Percentiles rank a stretch among this genome's conserved stretches.
Conservation (phyloP, 352 stramenopile genomes). For the Phytophthora hybrid region DNA sequence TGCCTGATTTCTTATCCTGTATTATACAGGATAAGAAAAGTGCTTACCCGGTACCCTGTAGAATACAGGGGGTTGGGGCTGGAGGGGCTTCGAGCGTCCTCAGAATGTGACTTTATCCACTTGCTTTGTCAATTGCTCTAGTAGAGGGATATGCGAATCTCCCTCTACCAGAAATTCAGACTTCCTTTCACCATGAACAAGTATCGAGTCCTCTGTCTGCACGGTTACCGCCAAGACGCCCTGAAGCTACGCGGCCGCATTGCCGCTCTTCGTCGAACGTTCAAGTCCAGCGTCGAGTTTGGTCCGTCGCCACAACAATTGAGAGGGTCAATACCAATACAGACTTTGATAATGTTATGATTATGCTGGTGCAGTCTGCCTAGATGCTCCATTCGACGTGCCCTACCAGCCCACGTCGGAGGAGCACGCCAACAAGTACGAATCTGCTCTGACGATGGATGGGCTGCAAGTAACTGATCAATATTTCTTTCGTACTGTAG, state of each 20-base stretch:
- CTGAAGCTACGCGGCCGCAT: slow-evolving; percentile 80
- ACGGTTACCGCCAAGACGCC: slow-evolving; percentile 85
- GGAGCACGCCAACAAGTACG: slow-evolving; percentile 57
- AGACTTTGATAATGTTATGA: neutral
- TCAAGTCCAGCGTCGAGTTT: slow-evolving; percentile 86
- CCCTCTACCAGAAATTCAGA: too few species aligned
- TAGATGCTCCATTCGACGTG: slow-evolving; percentile 80
- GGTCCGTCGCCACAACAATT: slow-evolving; percentile 44
- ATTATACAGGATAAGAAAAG: too few species aligned
- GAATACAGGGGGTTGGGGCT: too few species aligned
- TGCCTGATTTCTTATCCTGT: too few species aligned
- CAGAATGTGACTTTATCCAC: too few species aligned
- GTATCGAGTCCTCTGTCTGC: slow-evolving; percentile 83
- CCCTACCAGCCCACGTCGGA: slow-evolving; percentile 72
- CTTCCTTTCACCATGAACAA: slow-evolving; percentile 40
- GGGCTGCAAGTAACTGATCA: neutral
- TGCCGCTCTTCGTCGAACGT: slow-evolving; percentile 69
- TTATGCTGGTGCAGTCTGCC: slow-evolving; percentile 55
- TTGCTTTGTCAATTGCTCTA: neutral
- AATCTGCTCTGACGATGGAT: neutral
- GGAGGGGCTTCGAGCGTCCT: too few species aligned
- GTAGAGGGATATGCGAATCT: neutral
- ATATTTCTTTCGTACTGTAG: slow-evolving; percentile 15
- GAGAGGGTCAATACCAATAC: slow-evolving; percentile 2
- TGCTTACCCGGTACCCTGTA: too few species aligned